A percentile compares a stretch with the other conserved stretches of the same genome.
phyloP scores from a whole-genome alignment of 768 basidiomycete genomes.

The Mycena alexandri region DNA sequence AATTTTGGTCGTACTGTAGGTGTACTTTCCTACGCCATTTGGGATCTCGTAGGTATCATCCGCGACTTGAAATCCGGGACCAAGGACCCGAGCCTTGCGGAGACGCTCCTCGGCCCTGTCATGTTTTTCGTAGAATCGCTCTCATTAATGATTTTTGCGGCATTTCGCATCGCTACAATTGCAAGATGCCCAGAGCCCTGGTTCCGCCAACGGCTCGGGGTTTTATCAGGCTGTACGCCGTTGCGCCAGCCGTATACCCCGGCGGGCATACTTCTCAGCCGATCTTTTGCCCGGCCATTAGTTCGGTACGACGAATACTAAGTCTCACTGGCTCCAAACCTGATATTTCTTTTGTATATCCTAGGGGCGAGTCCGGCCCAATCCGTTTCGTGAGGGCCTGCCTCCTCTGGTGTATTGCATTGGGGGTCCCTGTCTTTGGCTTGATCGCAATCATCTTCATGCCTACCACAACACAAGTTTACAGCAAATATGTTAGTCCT shows the following conservation, averaged over 20 bases:
- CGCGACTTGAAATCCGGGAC: too few species aligned
- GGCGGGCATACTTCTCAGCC: neutral
- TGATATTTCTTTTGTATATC: neutral
- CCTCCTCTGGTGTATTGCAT: neutral
- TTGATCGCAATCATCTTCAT: neutral
- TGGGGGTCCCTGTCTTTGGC: slow-evolving; percentile 1
- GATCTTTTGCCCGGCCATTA: neutral
- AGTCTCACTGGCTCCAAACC: neutral
- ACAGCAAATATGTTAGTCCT: neutral
- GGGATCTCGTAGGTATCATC: too few species aligned
- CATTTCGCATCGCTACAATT: neutral
- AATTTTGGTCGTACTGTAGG: too few species aligned
- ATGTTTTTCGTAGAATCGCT: too few species aligned
- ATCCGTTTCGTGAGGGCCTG: neutral
- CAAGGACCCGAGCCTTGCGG: too few species aligned
- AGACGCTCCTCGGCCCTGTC: too few species aligned
- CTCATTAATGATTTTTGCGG: neutral
- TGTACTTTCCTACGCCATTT: too few species aligned
- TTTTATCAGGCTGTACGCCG: neutral
- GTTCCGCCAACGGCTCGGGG: neutral
- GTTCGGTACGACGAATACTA: neutral
- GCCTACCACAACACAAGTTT: neutral
- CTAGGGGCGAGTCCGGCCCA: neutral
- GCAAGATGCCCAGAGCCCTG: neutral
- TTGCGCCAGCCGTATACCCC: neutral